Evolutionary conservation across 148 eudicot genomes (phyloP), one percentile per base, ranked within the genome.

Genomic region (Cornus kousa): DNA sequence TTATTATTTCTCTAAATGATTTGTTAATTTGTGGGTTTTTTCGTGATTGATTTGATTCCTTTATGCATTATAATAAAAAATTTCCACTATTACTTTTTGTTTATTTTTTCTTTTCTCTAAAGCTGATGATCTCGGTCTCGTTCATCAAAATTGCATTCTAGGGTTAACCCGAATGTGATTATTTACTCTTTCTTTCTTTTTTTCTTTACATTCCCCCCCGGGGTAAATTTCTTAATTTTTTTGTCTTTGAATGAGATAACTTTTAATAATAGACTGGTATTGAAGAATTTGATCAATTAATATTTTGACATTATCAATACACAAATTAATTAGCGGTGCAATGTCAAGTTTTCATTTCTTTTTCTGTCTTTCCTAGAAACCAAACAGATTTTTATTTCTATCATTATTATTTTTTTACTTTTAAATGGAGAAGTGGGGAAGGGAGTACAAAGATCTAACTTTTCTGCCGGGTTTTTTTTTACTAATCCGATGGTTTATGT

Each of bases 331-430:
- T 35, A 35, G 37, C 5, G 37, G 37, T 2, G 5, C 37, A 35
- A 7, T 40, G 40, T 28, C 16, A 23, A 22, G 23, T 37, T 9
- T 76, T 11, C 20, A 60, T 68, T 60, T 48, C 3, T 53, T 48
- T 31, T 64, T 32, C 31, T 7, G 35, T 57, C 20, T 68, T 71
- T 59, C 60, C n/a, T 31, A 67, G 79, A 84, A 75, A 73, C 35
- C 28, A 5, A 62, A 39, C 22, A 9, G 33, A 17, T 62, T 35
- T 74, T 19, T 72, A 24, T 17, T 50, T 59, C 22, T 20, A 3
- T 13, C 1, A 11, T 8, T 5, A 43, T 19, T 33, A 28, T 7
- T 24, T 32, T 7, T 35, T 17, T n/a, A 43, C 0, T 43, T 43
- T 6, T 43, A 35, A 19, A 12, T 53, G 28, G 75, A 32, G 60